Evolutionary conservation across 345 rosid species (phyloP).

Genomic region (Dipteronia sinensis): DNA sequence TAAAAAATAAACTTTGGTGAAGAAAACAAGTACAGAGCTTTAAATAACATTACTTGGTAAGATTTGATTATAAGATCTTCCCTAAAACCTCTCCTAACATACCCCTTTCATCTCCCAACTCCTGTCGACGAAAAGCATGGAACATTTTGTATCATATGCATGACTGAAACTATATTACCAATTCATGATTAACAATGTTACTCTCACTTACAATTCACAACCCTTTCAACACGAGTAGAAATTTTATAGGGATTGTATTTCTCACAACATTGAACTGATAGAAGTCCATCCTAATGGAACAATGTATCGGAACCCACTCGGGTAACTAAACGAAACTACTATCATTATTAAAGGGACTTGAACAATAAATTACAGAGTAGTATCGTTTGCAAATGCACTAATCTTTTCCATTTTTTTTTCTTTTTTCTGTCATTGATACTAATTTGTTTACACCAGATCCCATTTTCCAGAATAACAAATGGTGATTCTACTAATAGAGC

Average conservation of each 20-base stretch:
- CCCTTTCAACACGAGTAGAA: background rate
- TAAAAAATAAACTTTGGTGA: background rate
- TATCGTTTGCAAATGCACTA: no score
- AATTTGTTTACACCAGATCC: background rate
- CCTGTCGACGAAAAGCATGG: background rate
- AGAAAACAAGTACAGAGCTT: background rate
- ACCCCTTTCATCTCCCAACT: background rate
- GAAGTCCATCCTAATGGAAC: background rate
- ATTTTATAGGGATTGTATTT: background rate
- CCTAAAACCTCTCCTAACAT: background rate
- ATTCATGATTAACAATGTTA: background rate
- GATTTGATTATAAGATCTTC: background rate
- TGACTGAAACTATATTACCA: background rate
- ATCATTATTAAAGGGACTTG: no score
- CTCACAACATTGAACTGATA: no score
- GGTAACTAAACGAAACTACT: no score
- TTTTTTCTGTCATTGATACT: no score
- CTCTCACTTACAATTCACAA: background rate
- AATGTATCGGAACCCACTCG: no score
- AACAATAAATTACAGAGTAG: no score
- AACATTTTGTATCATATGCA: background rate
- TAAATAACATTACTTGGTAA: background rate
- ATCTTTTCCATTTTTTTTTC: no score
- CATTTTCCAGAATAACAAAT: background rate
- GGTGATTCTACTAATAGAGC: background rate